Conservation (phyloP, 768 basidiomycete genomes). For the Russula ochroleuca region DNA sequence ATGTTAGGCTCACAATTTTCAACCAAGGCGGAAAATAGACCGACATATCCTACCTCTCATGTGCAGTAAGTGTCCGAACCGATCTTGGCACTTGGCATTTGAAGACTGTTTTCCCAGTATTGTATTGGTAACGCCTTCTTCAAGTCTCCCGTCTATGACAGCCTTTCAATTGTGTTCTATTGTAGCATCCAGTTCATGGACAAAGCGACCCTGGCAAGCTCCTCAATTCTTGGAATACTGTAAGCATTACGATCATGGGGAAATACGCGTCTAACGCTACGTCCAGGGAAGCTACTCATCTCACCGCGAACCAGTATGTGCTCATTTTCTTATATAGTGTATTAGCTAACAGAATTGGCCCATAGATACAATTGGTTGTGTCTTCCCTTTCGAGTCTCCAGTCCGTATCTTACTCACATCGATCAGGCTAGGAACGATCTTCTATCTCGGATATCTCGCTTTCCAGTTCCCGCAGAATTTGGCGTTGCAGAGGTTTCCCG, state of each 20-base stretch:
- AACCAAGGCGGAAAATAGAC: conserved; percentile 52
- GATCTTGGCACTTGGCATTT: conserved; percentile 1
- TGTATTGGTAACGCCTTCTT: conserved; percentile 46
- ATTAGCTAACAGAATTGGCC: neutral
- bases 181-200: conserved; percentile 73
- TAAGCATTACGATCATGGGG: conserved; percentile 31
- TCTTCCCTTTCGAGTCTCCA: neutral
- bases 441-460: conserved; percentile 63
- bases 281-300: conserved; percentile 52
- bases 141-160: neutral
- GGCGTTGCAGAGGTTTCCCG: conserved; percentile 65
- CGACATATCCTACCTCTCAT: conserved; percentile 63
- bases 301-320: conserved; percentile 60
- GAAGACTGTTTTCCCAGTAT: conserved; percentile 35
- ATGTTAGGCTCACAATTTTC: conserved; percentile 29
- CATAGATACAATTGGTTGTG: conserved; percentile 64
- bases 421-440: conserved; percentile 69
- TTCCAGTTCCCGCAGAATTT: conserved; percentile 76
- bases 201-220: conserved; percentile 62
- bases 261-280: conserved; percentile 6
- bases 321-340: neutral
- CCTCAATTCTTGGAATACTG: conserved; percentile 69
- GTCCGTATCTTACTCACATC: neutral
- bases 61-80: conserved; percentile 49
- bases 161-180: conserved; percentile 30